phyloP scores from a whole-genome alignment of 2,329 filamentous ascomycete genomes.

The Aphanocladium album region DNA sequence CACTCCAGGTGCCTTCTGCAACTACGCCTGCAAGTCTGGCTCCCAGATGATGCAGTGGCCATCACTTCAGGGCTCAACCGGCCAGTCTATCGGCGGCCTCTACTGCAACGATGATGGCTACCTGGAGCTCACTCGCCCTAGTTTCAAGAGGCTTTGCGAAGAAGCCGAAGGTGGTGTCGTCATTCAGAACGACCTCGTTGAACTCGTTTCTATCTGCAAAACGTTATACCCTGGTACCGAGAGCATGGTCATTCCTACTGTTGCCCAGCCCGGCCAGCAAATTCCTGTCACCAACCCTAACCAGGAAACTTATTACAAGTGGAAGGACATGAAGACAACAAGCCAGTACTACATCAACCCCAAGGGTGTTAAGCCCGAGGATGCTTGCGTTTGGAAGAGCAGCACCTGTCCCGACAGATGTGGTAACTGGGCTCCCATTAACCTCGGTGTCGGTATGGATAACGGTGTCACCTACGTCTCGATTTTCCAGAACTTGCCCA shows the following conservation, averaged over 20 bases:
- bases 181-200: conserved; percentile 67
- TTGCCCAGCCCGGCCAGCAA: conserved; percentile 53
- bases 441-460: conserved; percentile 74
- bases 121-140: conserved; percentile 69
- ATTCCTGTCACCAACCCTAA: conserved; percentile 70
- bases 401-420: conserved; percentile 44
- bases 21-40: conserved; percentile 85
- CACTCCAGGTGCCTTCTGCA: conserved; percentile 67
- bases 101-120: conserved; percentile 69
- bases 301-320: conserved; percentile 68
- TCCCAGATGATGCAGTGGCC: conserved; percentile 95
- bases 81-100: conserved; percentile 84
- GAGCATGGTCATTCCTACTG: conserved; percentile 74
- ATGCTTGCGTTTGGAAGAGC: conserved; percentile 72
- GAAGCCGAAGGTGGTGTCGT: conserved; percentile 63
- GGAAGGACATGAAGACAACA: conserved; percentile 69
- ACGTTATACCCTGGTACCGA: conserved; percentile 96
- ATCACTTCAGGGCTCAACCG: conserved; percentile 65
- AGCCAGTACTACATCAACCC: conserved; percentile 98
- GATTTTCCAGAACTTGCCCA: conserved; percentile 79
- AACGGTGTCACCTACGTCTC: conserved; percentile 67
- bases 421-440: conserved; percentile 85
- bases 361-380: conserved; percentile 56
- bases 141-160: conserved; percentile 68
- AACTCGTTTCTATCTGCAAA: conserved; percentile 73